Evolutionary conservation across 2,329 filamentous ascomycete genomes (phyloP), one percentile per base, ranked within the genome.

Genomic region (Sporothrix luriei): DNA sequence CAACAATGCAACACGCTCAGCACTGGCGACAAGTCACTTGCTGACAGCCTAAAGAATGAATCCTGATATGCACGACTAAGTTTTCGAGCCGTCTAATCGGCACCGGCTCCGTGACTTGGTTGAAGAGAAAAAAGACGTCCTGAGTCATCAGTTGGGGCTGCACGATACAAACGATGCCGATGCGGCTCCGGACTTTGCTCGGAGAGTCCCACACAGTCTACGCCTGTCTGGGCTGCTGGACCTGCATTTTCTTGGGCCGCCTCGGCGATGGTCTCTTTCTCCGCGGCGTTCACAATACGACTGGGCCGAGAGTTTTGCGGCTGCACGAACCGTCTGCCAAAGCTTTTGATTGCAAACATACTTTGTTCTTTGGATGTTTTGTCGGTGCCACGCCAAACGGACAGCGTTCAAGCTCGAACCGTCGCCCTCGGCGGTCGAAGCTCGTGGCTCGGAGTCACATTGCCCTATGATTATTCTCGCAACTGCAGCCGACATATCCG

Each of bases 401-500:
- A 16, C 40, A 46, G 2, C 4, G 14, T 16, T 16, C 13, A 48
- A 19, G 5, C 13, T 48, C 49, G 7, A 40, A 40, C 24, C 14
- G 19, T 46, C n/a, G 21, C 19, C 29, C 19, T 43, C 13, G 33
- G 33, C 9, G 33, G 33, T 33, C 6, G 5, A 7, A 7, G 33
- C 9, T 33, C 33, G 33, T 7, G 1, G 33, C 43, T 61, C 38
- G n/a, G 38, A 46, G 38, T 26, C 13, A 62, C 13, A 16, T 46
- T 16, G 21, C n/a, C 38, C 38, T 26, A 46, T 46, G 57, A 19
- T 57, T 38, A 26, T 24, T 46, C n/a, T 21, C 21, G 38, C 29
- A n/a, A 33, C 33, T n/a, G 14, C 14, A 10, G 29, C 61, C 43
- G 61, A 64, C 61, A 33, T 33, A 64, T 49, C 61, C 61, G 61